Conservation (phyloP, 805 yeast genomes). For the Yarrowia yakushimensis region DNA sequence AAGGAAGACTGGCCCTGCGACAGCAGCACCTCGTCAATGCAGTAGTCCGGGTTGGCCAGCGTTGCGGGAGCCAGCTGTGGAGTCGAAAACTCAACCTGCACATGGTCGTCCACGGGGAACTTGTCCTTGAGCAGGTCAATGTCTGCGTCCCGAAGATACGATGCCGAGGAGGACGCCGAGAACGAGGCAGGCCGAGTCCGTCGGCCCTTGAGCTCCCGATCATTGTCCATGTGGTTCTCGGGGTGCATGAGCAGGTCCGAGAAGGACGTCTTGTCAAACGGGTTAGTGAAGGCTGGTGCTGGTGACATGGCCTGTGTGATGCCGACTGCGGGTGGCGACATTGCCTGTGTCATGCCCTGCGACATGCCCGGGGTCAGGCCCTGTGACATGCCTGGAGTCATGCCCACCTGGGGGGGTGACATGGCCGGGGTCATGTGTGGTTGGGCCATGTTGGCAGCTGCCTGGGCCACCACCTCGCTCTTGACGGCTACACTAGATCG, state of each 20-base stretch:
- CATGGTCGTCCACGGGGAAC: conserved; percentile 44
- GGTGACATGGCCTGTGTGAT: background rate
- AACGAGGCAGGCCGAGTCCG: conserved; percentile 44
- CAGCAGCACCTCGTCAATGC: conserved; percentile 24
- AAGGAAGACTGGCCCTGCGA: conserved; percentile 14
- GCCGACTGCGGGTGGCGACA: background rate
- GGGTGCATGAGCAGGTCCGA: conserved; percentile 11
- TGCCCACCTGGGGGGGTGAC: no score
- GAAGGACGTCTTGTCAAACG: background rate
- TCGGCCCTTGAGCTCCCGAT: background rate
- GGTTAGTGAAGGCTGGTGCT: conserved; percentile 8
- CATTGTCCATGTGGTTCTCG: conserved; percentile 22
- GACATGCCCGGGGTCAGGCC: background rate
- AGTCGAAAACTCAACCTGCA: conserved; percentile 74
- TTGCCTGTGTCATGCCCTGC: background rate
- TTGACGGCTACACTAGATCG: conserved; percentile 20
- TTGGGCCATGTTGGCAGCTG: background rate
- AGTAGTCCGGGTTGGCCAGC: conserved; percentile 33
- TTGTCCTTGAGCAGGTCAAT: conserved; percentile 29
- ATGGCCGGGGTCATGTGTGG: no score
- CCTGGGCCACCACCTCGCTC: background rate
- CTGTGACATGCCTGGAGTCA: no score
- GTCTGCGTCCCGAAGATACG: conserved; percentile 55
- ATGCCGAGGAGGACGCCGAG: conserved; percentile 58
- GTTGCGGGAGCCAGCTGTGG: conserved; percentile 64